Evolutionary conservation across 2,329 filamentous ascomycete genomes (phyloP), one percentile per base, ranked within the genome.

Genomic region (Tolypocladium nubicola): DNA sequence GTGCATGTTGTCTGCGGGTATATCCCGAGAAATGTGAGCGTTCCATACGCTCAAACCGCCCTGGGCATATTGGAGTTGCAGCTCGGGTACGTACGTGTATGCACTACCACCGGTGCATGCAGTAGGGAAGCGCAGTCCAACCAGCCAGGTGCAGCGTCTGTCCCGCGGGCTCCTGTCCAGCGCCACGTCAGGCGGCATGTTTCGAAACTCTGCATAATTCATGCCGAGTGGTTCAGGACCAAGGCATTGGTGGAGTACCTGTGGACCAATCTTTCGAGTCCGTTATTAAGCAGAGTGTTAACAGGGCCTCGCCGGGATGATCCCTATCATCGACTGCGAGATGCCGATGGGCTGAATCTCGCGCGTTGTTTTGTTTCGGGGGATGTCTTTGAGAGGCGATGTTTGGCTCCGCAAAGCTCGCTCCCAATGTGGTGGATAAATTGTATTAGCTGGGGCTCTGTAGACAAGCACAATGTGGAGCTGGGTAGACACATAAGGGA

Each of bases 161-260:
- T 33, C 45, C 26, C 35, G 37, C n/a, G 26, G 30, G 11, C 30
- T n/a, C 19, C 16, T 50, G 1, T 35, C 10, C 26, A n/a, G 13
- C 11, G 47, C 47, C 47, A 50, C 47, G 47, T 50, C 47, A 21
- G 16, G 30, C 47, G 35, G 47, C 30, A 50, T 35, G 47, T 50
- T 50, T 50, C 30, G 47, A 35, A 16, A n/a, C 19, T 33, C 26
- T 35, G 47, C 47, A 50, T 35, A 30, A 50, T 50, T 50, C 47
- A 50, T 50, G 47, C 47, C 19, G 30, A 35, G 4, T 4, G 16
- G 16, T 7, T 33, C 1, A 13, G 30, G 13, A 33, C 1, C 26
- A 50, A 50, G 47, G 47, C 16, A 35, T 5, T 13, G 47, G 26
- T 50, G 47, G 47, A n/a, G 14, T 50, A 11, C 9, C 30, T 35